Base-by-base conservation (phyloP, 2,329 filamentous ascomycete species). In the Paraphoma chrysanthemicola region DNA sequence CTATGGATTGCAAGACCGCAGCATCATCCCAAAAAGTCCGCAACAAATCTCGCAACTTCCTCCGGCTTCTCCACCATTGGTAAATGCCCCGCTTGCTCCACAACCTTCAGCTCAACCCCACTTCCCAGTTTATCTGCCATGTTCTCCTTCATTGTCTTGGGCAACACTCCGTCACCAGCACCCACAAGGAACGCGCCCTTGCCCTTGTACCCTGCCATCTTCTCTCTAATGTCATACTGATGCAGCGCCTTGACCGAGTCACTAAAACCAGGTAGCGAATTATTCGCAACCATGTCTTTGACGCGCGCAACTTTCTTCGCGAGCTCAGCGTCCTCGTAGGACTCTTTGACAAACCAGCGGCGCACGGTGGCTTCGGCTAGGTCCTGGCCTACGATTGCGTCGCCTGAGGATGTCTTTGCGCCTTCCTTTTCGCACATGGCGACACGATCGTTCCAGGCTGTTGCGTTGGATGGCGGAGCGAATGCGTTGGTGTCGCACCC, bases 21-120 rank as follows among this genome's bases (percentile, higher is more conserved):
- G 23, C 23, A 41, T 17, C 51, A 54, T 46, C 53, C 57, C 11
- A 73, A 48, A 50, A 90, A 91, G 8, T 74, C 79, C 42, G 81
- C 78, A 2, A 94, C 80, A 44, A 86, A 85, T 29, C 83, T 79
- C 71, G 88, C 88, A 72, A 93, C 93, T 4, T 83, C 86, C 54
- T 81, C 77, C 0, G 90, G 88, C 63, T 86, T 85, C 77, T 96
- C 92, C 46, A 88, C 88, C 91, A 96, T 96, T 0, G 92, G 92
- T 68, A 96, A 77, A 79, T 96, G 92, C 0, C 92, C 92, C 0
- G 91, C 87, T 8, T 83, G 79, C 0, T 90, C 85, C 9, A 96
- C 85, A 54, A 90, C 76, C 71, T 83, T 86, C 62, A 93, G 82
- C 56, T 86, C 82, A 0, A 83, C 84, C 0, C 89, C 75, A 12